A percentile compares a stretch with the other conserved stretches of the same genome.
Conservation (phyloP, 192 early-diverging fungal genomes). For the Pilobolus umbonatus region DNA sequence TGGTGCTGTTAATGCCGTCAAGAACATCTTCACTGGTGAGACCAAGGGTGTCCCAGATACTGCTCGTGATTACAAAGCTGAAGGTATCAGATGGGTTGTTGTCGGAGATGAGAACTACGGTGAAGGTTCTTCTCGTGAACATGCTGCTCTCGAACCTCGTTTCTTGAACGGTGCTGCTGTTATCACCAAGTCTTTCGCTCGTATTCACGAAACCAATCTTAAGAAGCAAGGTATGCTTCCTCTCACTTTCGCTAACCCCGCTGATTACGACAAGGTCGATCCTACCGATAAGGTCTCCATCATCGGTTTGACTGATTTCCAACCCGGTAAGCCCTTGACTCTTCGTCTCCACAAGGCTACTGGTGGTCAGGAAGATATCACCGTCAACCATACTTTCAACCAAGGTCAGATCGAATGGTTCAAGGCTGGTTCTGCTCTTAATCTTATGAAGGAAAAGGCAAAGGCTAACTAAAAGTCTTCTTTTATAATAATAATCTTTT, state of each 20-base stretch:
- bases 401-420: conserved; percentile 99
- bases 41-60: conserved; percentile 89
- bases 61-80: conserved; percentile 94
- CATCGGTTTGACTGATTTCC: conserved; percentile 77
- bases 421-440: conserved; percentile 89
- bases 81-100: conserved; percentile 85
- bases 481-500: too few relatives aligned
- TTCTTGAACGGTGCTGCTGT: conserved; percentile 92
- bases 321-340: conserved; percentile 82
- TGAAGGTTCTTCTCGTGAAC: conserved; percentile 98
- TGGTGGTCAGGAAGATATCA: conserved; percentile 73
- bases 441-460: conserved; percentile 66
- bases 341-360: conserved; percentile 77
- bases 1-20: conserved; percentile 68
- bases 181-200: conserved; percentile 95
- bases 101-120: conserved; percentile 99
- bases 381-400: conserved; percentile 98
- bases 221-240: conserved; percentile 99
- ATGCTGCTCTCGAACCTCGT: conserved; percentile 96
- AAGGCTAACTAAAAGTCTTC: too few relatives aligned
- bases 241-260: conserved; percentile 89
- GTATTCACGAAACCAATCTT: conserved; percentile 99
- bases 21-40: conserved; percentile 67
- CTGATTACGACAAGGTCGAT: conserved; percentile 90
- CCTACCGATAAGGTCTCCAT: conserved; percentile 86